Conservation (phyloP, 2,329 filamentous ascomycete species). For the Verticillium albo-atrum region DNA sequence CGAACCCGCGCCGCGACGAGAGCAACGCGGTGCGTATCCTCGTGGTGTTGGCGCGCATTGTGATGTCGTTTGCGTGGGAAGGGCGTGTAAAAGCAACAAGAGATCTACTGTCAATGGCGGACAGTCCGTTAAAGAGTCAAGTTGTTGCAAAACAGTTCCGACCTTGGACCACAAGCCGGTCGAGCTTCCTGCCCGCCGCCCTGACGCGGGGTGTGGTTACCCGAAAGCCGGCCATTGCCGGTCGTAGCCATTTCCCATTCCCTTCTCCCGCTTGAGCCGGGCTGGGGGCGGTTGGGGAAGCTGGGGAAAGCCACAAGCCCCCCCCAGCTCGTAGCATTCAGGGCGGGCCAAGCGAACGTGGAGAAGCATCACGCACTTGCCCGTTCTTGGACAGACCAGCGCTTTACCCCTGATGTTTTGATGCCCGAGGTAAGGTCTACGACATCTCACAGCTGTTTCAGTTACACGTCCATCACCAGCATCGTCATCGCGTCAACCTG, state of each 20-base stretch:
- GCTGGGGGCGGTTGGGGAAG: neutral
- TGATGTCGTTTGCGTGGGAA: neutral
- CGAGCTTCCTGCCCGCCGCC: neutral
- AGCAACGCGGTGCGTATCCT: slow-evolving; percentile 19
- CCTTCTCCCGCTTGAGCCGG: neutral
- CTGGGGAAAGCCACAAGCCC: neutral
- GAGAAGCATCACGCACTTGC: neutral
- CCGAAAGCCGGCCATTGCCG: slow-evolving; percentile 32
- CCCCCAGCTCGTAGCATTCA: too few species aligned
- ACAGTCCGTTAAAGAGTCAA: neutral
- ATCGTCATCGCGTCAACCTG: neutral
- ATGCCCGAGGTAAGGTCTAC: neutral
- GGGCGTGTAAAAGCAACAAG: neutral
- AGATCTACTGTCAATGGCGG: neutral
- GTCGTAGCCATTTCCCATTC: slow-evolving; percentile 13
- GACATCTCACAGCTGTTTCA: too few species aligned
- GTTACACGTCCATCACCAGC: neutral
- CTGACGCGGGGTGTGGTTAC: slow-evolving; percentile 9
- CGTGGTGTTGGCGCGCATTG: neutral
- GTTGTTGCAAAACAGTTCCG: slow-evolving; percentile 5
- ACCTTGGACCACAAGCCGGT: neutral
- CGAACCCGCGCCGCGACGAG: slow-evolving; percentile 43
- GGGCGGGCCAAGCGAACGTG: neutral
- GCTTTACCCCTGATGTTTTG: neutral
- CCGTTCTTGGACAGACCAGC: neutral